Evolutionary conservation across 2,329 filamentous ascomycete species (phyloP).

Genomic region (Pseudopyricularia cyperi): DNA sequence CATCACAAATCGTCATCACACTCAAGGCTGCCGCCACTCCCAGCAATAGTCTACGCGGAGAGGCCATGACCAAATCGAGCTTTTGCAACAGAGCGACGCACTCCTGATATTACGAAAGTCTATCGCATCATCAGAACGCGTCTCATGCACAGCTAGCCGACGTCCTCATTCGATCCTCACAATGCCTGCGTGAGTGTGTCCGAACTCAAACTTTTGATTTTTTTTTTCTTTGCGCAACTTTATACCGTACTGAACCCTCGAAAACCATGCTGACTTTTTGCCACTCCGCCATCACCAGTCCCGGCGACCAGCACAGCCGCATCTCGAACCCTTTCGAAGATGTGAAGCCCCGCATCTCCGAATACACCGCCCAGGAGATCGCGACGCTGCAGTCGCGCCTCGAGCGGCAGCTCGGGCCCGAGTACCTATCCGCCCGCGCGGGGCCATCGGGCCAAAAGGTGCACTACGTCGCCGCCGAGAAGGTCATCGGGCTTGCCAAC

Average conservation of each 20-base stretch:
- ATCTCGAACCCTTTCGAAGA: conserved; percentile 75
- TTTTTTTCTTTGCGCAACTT: too few relatives aligned
- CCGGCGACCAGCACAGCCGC: conserved; percentile 54
- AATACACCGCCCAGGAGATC: conserved; percentile 84
- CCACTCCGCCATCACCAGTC: conserved; percentile 25
- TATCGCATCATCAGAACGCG: neutral
- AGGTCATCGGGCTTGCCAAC: conserved; percentile 89
- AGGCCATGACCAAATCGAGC: too few relatives aligned
- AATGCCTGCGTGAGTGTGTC: conserved; percentile 11
- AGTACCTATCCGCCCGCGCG: conserved; percentile 80
- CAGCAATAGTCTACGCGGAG: too few relatives aligned
- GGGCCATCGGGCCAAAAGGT: conserved; percentile 78
- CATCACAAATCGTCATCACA: neutral
- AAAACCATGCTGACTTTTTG: neutral
- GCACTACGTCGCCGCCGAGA: conserved; percentile 91
- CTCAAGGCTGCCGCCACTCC: neutral
- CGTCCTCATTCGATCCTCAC: neutral
- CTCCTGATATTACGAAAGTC: too few relatives aligned
- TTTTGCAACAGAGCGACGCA: neutral
- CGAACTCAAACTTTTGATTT: neutral
- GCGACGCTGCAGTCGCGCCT: conserved; percentile 76
- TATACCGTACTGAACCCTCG: too few relatives aligned
- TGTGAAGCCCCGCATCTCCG: conserved; percentile 49
- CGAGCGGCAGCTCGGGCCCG: conserved; percentile 87
- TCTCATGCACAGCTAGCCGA: neutral